These are phyloP conservation scores for Phylloporus sp. DNA, from an alignment of 768 basidiomycete genomes.

Conservation along the genomic window DNA sequence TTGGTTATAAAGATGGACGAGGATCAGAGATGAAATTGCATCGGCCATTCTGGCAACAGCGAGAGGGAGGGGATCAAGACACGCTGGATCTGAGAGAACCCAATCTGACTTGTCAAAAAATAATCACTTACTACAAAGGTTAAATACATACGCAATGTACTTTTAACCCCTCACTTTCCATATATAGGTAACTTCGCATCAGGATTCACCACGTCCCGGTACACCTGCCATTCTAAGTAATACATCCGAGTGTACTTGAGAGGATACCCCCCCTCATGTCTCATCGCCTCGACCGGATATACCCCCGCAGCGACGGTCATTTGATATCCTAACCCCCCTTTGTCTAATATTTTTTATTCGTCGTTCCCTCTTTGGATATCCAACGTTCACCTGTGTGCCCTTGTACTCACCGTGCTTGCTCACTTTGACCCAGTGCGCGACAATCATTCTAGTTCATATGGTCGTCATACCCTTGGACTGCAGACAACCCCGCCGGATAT, in stretches of 20 bases:
- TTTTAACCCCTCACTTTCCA: conserved; percentile 10
- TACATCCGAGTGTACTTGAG: conserved; percentile 3
- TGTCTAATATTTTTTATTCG: not conserved
- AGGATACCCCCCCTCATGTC: too few species aligned
- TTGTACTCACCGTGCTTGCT: not conserved
- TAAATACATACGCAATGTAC: not conserved
- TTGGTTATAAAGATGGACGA: conserved; percentile 26
- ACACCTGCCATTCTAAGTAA: conserved; percentile 1
- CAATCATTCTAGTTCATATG: not conserved
- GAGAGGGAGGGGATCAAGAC: not conserved
- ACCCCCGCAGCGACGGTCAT: not conserved
- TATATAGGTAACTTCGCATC: conserved; percentile 18
- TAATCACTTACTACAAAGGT: not conserved
- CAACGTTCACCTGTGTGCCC: not conserved
- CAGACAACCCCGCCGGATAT: conserved; percentile 19
- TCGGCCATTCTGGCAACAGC: conserved; percentile 12
- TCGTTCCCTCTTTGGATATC: not conserved
- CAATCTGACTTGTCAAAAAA: conserved; percentile 16
- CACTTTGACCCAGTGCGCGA: not conserved
- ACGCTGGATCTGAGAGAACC: conserved; percentile 18
- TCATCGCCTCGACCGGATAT: not conserved
- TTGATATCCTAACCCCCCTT: not conserved
- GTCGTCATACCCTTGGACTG: not conserved
- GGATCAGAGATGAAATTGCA: conserved; percentile 26
- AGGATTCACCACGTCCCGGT: conserved; percentile 15